A percentile compares a stretch with the other conserved stretches of the same genome.
These are phyloP conservation scores for Hyaloscypha bicolor DNA, from an alignment of 495 filamentous ascomycete species.

Conservation along the genomic window DNA sequence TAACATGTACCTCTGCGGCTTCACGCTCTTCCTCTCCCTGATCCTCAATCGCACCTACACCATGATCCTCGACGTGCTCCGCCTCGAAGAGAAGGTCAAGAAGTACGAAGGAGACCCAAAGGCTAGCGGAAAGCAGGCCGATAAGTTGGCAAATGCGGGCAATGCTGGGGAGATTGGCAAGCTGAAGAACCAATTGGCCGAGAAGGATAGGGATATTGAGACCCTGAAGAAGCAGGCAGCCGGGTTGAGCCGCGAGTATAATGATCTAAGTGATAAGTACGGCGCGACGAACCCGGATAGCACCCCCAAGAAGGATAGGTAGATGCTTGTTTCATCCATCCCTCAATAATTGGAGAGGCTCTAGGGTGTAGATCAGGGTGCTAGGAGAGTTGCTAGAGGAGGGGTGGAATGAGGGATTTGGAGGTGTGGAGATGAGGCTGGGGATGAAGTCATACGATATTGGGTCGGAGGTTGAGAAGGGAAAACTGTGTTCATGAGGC, in stretches of 20 bases:
- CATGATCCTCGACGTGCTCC: conserved; percentile 93
- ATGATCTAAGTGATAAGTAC: conserved; percentile 79
- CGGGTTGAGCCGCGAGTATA: conserved; percentile 78
- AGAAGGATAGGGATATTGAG: conserved; percentile 74
- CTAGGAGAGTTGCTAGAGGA: background rate
- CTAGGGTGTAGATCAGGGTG: background rate
- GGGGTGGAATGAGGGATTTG: background rate
- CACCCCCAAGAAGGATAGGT: conserved; percentile 41
- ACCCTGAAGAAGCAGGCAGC: conserved; percentile 84
- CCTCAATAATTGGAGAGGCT: background rate
- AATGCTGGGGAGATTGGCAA: conserved; percentile 74
- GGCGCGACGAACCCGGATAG: conserved; percentile 45
- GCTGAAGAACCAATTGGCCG: conserved; percentile 66
- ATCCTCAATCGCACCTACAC: conserved; percentile 99
- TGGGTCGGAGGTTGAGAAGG: background rate
- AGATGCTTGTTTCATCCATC: conserved; percentile 18
- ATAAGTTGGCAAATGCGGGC: conserved; percentile 63
- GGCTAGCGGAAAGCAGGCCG: conserved; percentile 69
- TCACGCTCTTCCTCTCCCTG: conserved; percentile 96
- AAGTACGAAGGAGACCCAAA: conserved; percentile 77
- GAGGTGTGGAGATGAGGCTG: background rate
- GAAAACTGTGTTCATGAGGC: conserved; percentile 8
- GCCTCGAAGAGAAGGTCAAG: conserved; percentile 92
- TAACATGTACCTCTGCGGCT: conserved; percentile 99
- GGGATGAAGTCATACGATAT: background rate